phyloP scores from a whole-genome alignment of 1,139 yeast species.

The Saccharomyces hybrid region DNA sequence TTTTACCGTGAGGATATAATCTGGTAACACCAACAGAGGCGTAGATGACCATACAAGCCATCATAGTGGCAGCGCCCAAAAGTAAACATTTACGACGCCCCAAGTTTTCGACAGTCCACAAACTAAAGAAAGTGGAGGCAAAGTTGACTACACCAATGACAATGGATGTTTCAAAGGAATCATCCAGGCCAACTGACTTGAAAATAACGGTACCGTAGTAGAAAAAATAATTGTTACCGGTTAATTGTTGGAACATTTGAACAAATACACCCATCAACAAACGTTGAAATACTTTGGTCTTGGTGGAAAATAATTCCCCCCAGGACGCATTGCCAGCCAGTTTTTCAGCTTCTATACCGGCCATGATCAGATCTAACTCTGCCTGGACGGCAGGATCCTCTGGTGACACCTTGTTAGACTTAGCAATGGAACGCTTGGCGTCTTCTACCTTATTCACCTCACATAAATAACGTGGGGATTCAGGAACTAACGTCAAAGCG shows the following conservation, averaged over 20 bases:
- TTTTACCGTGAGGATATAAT: constrained; percentile 2
- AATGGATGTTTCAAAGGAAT: constrained; percentile 62
- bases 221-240: constrained; percentile 67
- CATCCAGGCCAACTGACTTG: constrained; percentile 57
- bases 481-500: constrained; percentile 63
- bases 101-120: constrained; percentile 50
- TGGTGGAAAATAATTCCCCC: constrained; percentile 30
- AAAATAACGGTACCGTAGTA: constrained; percentile 64
- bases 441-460: constrained; percentile 43
- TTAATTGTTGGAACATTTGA: constrained; percentile 63
- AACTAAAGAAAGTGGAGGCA: constrained; percentile 56
- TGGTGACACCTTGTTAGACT: constrained; percentile 37
- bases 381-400: constrained; percentile 40
- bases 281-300: constrained; percentile 44
- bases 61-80: constrained; percentile 53
- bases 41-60: constrained; percentile 53
- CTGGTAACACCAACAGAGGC: constrained; percentile 2
- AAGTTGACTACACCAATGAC: constrained; percentile 65
- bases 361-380: constrained; percentile 52
- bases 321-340: constrained; percentile 32
- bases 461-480: constrained; percentile 63
- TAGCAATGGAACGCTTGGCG: constrained; percentile 43
- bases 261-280: constrained; percentile 52
- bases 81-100: constrained; percentile 59
- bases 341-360: constrained; percentile 45